These are phyloP conservation scores for Stereocaulon alpinum DNA, from an alignment of 495 filamentous ascomycete genomes.

Conservation along the genomic window DNA sequence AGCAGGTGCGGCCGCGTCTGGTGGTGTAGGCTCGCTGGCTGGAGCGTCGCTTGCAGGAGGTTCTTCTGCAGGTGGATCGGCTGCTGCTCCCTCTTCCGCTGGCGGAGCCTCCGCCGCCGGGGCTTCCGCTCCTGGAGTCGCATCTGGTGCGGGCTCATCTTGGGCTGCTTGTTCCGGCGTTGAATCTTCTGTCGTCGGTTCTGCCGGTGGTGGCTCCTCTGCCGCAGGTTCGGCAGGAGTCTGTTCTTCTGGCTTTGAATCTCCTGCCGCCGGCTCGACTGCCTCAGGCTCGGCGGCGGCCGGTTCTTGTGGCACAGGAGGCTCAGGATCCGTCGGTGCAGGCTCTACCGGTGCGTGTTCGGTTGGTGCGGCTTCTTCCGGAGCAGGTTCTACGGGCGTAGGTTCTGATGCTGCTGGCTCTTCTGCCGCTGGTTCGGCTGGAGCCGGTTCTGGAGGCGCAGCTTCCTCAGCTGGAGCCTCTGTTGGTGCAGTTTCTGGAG, in stretches of 20 bases:
- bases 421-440: not conserved
- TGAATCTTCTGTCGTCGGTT: not conserved
- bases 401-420: not conserved
- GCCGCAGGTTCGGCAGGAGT: not conserved
- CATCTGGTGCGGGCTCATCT: not conserved
- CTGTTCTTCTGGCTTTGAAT: not conserved
- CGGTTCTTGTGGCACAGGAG: conserved; percentile 6
- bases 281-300: not conserved
- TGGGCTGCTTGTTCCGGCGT: not conserved
- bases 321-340: not conserved
- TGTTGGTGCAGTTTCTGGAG: not conserved
- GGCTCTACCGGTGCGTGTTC: not conserved
- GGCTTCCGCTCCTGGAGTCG: not conserved
- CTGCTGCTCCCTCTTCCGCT: not conserved
- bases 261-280: not conserved
- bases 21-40: not conserved
- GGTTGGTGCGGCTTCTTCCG: not conserved
- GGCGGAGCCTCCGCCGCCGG: conserved; percentile 8
- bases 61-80: conserved; percentile 2
- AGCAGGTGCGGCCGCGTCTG: not conserved
- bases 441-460: not conserved
- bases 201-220: conserved; percentile 5
- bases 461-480: not conserved
- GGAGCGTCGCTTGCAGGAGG: conserved; percentile 3
- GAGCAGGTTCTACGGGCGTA: not conserved